These are phyloP conservation scores for Dimargaris cristalligena DNA, from an alignment of 192 early-diverging fungal genomes.

Conservation along the genomic window DNA sequence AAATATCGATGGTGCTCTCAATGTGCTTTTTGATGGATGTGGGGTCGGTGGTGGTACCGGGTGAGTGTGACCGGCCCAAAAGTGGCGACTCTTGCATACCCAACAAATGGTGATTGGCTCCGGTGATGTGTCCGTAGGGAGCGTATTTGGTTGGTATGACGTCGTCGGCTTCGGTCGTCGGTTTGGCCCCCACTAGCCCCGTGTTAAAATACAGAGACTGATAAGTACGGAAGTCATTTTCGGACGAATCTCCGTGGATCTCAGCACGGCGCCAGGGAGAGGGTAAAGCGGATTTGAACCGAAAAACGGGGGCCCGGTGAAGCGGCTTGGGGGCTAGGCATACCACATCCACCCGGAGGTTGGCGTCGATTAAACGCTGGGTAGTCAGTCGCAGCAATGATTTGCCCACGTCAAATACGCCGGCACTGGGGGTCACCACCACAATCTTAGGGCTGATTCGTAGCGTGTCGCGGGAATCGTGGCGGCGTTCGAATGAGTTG, in stretches of 20 bases:
- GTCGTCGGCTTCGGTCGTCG: too few relatives aligned
- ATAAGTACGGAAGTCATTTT: background rate
- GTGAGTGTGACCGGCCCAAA: slow-evolving; percentile 7
- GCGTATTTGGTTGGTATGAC: too few relatives aligned
- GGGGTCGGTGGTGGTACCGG: slow-evolving; percentile 14
- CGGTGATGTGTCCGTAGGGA: too few relatives aligned
- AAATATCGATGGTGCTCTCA: slow-evolving; percentile 21
- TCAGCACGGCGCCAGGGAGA: background rate
- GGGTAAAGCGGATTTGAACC: slow-evolving; percentile 35
- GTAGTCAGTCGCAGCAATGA: slow-evolving; percentile 76
- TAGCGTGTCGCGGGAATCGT: slow-evolving; percentile 84
- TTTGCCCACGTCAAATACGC: slow-evolving; percentile 78
- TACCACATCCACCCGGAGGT: slow-evolving; percentile 80
- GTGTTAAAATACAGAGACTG: background rate
- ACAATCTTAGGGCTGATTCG: slow-evolving; percentile 81
- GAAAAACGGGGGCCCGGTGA: slow-evolving; percentile 75
- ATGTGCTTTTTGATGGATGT: slow-evolving; percentile 14
- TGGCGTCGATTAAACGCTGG: slow-evolving; percentile 84
- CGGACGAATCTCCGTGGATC: background rate
- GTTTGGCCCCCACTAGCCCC: too few relatives aligned
- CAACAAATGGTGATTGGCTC: too few relatives aligned
- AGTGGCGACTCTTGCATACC: too few relatives aligned
- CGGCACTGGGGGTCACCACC: slow-evolving; percentile 76
- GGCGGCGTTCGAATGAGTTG: slow-evolving; percentile 86
- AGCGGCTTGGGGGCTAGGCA: slow-evolving; percentile 77